Percentiles rank a stretch among this genome's conserved stretches.
Evolutionary conservation across 768 basidiomycete species (phyloP).

Genomic region (Plicaturopsis crispa): DNA sequence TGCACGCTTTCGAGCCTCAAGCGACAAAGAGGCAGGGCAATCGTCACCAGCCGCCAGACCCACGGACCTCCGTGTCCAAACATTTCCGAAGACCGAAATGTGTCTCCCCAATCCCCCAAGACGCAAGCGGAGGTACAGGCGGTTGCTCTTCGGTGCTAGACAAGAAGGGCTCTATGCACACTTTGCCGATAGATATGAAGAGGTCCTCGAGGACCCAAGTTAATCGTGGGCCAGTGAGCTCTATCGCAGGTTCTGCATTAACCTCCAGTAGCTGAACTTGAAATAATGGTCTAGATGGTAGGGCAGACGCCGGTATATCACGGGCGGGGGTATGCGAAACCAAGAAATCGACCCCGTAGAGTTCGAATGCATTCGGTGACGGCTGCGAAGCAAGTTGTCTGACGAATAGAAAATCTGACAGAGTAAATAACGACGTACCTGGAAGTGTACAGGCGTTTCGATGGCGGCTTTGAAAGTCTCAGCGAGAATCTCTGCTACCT

Average conservation of each 20-base stretch:
- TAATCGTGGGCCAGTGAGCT: slow-evolving; percentile 80
- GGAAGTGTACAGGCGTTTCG: slow-evolving; percentile 77
- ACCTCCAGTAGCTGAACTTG: slow-evolving; percentile 79
- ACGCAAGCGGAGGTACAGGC: slow-evolving; percentile 5
- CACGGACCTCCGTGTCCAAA: slow-evolving; percentile 46
- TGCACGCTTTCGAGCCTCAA: too few relatives aligned
- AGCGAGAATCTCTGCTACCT: slow-evolving; percentile 58
- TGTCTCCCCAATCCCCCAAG: slow-evolving; percentile 47
- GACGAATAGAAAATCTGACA: not conserved
- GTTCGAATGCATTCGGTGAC: slow-evolving; percentile 87
- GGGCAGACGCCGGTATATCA: slow-evolving; percentile 10
- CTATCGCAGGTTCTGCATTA: slow-evolving; percentile 95
- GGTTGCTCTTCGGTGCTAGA: slow-evolving; percentile 5
- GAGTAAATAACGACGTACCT: slow-evolving; percentile 39
- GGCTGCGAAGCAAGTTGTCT: slow-evolving; percentile 36
- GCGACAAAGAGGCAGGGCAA: too few relatives aligned
- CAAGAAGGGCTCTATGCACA: slow-evolving; percentile 69
- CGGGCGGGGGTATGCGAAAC: slow-evolving; percentile 37
- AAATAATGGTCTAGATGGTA: slow-evolving; percentile 20
- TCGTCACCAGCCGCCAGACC: too few relatives aligned
- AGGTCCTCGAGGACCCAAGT: slow-evolving; percentile 77
- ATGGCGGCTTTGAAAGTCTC: slow-evolving; percentile 86
- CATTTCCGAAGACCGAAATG: slow-evolving; percentile 58
- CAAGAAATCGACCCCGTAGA: slow-evolving; percentile 92
- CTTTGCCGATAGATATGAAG: slow-evolving; percentile 61